A percentile compares a stretch with the other conserved stretches of the same genome.
These are phyloP conservation scores for Zygosaccharomyces pseudorouxii DNA, from an alignment of 805 yeast species.

Conservation along the genomic window DNA sequence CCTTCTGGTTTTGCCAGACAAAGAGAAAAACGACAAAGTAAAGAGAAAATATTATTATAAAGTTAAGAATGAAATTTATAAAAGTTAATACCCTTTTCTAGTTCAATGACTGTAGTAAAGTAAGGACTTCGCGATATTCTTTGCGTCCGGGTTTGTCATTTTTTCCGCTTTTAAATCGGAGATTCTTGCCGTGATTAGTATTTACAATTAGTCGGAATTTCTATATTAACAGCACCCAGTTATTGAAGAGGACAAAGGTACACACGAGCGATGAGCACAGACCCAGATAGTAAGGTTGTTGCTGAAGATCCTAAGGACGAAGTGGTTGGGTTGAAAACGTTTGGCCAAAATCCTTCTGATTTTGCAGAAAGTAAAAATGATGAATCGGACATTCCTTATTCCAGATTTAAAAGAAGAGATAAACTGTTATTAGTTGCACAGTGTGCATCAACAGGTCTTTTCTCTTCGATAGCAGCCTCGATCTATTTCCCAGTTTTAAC, in stretches of 20 bases:
- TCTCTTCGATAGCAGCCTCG: conserved; percentile 70
- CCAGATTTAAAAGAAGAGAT: conserved; percentile 44
- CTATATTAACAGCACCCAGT: no score
- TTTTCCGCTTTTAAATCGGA: no score
- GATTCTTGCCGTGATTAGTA: no score
- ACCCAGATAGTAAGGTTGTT: neutral
- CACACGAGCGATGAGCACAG: neutral
- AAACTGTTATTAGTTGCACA: conserved; percentile 38
- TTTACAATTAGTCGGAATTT: no score
- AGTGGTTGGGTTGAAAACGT: neutral
- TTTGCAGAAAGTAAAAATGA: neutral
- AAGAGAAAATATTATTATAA: neutral
- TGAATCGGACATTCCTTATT: conserved; percentile 32
- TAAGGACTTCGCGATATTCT: no score
- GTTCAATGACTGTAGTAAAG: neutral
- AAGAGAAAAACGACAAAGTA: neutral
- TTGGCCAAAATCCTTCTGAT: neutral
- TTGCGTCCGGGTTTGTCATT: no score
- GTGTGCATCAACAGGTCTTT: conserved; percentile 48
- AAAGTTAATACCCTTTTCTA: conserved; percentile 3
- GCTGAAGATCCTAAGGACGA: neutral
- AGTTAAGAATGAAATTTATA: neutral
- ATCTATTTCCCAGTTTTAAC: conserved; percentile 78
- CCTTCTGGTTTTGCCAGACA: neutral
- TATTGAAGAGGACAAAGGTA: neutral